Evolutionary conservation across 2,329 filamentous ascomycete species (phyloP).

Genomic region (Diaporthe destruens): DNA sequence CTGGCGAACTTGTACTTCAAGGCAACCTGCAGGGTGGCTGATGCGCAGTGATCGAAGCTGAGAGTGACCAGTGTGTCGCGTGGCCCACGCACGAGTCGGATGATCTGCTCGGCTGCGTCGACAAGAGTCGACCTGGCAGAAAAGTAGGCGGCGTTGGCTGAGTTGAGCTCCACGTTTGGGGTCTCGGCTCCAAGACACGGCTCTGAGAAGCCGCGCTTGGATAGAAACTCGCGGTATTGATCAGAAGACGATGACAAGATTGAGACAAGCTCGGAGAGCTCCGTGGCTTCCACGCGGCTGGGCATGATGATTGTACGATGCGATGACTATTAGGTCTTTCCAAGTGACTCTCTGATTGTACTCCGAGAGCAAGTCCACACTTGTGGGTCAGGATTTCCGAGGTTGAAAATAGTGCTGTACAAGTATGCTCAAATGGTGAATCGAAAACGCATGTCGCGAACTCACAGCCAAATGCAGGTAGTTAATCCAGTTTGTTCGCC

Average conservation of each 20-base stretch:
- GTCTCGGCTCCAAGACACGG: not conserved
- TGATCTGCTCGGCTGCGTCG: slow-evolving; percentile 11
- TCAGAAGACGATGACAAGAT: not conserved
- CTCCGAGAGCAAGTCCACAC: not conserved
- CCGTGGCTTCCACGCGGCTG: slow-evolving; percentile 8
- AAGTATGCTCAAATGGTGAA: not conserved
- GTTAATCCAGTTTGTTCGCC: not conserved
- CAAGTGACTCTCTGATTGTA: not conserved
- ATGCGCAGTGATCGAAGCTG: slow-evolving; percentile 13
- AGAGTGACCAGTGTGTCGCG: slow-evolving; percentile 1
- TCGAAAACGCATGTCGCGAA: not conserved
- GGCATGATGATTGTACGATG: slow-evolving; percentile 1
- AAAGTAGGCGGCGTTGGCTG: slow-evolving; percentile 5
- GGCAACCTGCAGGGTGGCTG: not conserved
- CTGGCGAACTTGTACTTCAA: slow-evolving; percentile 4
- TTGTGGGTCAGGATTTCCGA: not conserved
- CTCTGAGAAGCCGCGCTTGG: not conserved
- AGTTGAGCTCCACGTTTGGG: slow-evolving; percentile 4
- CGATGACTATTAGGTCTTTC: not conserved
- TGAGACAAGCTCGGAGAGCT: slow-evolving; percentile 9
- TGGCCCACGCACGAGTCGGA: slow-evolving; percentile 13
- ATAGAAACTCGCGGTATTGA: not conserved
- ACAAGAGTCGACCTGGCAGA: slow-evolving; percentile 11
- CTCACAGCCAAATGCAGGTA: not conserved
- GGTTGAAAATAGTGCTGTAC: not conserved